A percentile compares a stretch with the other conserved stretches of the same genome.
Evolutionary conservation across 1,284 basidiomycete genomes (phyloP).

Genomic region (Hymenochaete sp.): DNA sequence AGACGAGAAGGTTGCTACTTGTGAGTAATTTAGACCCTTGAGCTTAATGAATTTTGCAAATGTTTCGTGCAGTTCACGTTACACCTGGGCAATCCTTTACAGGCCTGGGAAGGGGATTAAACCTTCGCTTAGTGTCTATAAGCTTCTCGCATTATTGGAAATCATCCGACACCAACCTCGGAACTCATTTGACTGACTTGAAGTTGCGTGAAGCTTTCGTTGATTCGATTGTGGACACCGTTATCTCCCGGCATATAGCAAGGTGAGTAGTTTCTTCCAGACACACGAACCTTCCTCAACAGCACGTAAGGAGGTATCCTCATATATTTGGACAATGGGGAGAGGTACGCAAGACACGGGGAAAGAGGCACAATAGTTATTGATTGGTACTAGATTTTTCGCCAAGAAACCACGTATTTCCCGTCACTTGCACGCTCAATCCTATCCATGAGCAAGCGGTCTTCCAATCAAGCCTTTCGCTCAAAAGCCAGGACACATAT

Average conservation of each 20-base stretch:
- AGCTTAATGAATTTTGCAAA: background rate
- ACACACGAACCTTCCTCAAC: background rate
- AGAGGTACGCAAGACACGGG: constrained; percentile 34
- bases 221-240: constrained; percentile 45
- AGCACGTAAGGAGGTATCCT: constrained; percentile 68
- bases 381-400: constrained; percentile 40
- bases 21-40: constrained; percentile 25
- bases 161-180: background rate
- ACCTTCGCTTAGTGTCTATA: constrained; percentile 15
- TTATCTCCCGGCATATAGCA: constrained; percentile 50
- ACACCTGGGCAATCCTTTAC: too few species aligned
- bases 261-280: constrained; percentile 32
- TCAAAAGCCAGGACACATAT: background rate
- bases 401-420: constrained; percentile 42
- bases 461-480: constrained; percentile 28
- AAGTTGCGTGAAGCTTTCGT: constrained; percentile 42
- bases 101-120: background rate
- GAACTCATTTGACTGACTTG: constrained; percentile 14
- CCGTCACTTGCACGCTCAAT: constrained; percentile 44
- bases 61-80: constrained; percentile 34
- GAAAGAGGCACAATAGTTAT: constrained; percentile 6
- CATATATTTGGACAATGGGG: constrained; percentile 62
- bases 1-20: constrained; percentile 35
- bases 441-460: constrained; percentile 42
- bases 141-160: constrained; percentile 16